Base-by-base conservation (phyloP, 2,329 filamentous ascomycete genomes). In the Helicocarpus griseus region DNA sequence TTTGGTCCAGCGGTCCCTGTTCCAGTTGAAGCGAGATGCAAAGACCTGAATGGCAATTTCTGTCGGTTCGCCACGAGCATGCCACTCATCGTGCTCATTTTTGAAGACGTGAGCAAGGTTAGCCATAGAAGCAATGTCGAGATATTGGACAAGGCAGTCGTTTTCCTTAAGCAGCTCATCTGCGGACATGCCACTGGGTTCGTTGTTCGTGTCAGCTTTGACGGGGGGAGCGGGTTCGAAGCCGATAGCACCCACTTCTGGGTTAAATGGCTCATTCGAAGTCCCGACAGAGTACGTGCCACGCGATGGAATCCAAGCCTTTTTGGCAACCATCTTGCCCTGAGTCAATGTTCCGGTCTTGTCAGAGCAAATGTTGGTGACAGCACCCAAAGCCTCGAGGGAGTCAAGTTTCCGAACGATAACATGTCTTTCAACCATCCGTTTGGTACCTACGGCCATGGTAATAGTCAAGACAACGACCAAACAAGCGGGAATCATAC, bases 1-100 rank as follows among this genome's bases (percentile, higher is more conserved):
- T 11, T 71, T 69, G 0, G 74, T 76, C 57, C 78, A 75, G 7
- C 70, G 69, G 14, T 75, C 69, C 7, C 78, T 74, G 54, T 82
- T 81, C 74, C 80, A 81, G 51, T 79, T 71, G 62, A 88, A 88
- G 11, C 85, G 79, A 39, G 77, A 79, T 7, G 83, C 82, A 61
- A 88, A 86, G 0, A 88, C 85, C 58, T 87, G 83, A 43, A 88
- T 85, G 1, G 85, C 84, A 54, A 88, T 85, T 58, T 88, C 85
- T 1, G 84, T 87, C 0, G 82, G 81, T 57, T 85, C 82, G 39
- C 82, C 83, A 45, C 80, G 77, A 26, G 79, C 81, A 51, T 79
- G 74, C 83, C 83, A 86, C 49, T 75, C 68, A 2, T 72, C 68
- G 17, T 73, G 66, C 13, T 79, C 70, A 11, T 70, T 71, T 55